These are phyloP conservation scores for Xylaria digitata DNA, from an alignment of 2,329 filamentous ascomycete genomes.

Conservation along the genomic window DNA sequence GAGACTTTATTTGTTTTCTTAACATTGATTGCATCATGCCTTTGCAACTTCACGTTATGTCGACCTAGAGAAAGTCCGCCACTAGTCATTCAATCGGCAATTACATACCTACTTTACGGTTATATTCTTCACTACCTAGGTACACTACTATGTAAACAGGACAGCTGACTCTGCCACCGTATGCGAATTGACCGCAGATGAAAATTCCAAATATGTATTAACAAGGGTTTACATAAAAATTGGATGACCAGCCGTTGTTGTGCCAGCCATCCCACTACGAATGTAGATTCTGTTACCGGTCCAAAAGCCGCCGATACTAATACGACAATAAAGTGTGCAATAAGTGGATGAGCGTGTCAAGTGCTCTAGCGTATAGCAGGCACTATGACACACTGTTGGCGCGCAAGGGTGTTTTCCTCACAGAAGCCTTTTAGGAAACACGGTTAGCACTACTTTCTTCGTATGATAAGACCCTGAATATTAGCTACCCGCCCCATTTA, in stretches of 20 bases:
- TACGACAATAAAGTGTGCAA: not conserved
- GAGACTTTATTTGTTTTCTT: conserved; percentile 2
- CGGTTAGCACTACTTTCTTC: not conserved
- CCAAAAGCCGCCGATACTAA: conserved; percentile 6
- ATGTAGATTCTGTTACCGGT: not conserved
- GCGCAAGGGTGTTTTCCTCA: conserved; percentile 10
- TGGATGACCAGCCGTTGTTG: not conserved
- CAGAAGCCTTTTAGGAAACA: conserved; percentile 16
- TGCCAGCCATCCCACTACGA: conserved; percentile 9
- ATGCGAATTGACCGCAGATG: not conserved
- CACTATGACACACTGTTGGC: not conserved
- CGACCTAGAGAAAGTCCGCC: conserved; percentile 9
- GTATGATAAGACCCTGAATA: conserved; percentile 23
- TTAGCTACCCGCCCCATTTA: conserved; percentile 8
- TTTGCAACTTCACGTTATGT: conserved; percentile 11
- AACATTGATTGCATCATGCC: conserved; percentile 15
- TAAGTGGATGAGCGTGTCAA: not conserved
- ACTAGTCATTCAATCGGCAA: conserved; percentile 22
- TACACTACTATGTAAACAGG: too few relatives aligned
- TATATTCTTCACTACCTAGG: not conserved
- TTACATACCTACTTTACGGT: too few relatives aligned
- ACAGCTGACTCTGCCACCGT: not conserved
- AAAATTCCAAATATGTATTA: conserved; percentile 6
- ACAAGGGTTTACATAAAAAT: not conserved
- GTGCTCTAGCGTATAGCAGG: not conserved